Evolutionary conservation across 2,329 filamentous ascomycete genomes (phyloP).

Genomic region (Pseudocercospora fuligena): DNA sequence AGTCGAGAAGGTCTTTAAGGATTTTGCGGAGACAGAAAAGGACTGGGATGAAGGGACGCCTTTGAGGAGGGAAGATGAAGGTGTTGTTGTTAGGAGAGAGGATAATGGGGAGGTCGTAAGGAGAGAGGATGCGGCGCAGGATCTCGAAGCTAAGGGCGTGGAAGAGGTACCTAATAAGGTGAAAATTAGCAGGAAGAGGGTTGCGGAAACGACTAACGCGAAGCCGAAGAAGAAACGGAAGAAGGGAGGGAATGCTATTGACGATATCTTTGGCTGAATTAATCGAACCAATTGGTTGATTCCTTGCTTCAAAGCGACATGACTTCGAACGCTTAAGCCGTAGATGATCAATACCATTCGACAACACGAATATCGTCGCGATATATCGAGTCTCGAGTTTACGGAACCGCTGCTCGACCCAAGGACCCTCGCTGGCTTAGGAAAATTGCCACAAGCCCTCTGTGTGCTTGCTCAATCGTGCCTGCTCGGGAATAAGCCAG

Average conservation of each 20-base stretch:
- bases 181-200: constrained; percentile 31
- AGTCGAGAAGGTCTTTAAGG: constrained; percentile 48
- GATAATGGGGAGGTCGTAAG: constrained; percentile 31
- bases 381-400: neutral
- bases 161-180: neutral
- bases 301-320: neutral
- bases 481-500: too few relatives aligned
- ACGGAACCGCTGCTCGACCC: neutral
- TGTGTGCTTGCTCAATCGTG: neutral
- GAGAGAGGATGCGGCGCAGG: too few relatives aligned
- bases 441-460: neutral
- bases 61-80: constrained; percentile 27
- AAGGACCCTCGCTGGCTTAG: neutral
- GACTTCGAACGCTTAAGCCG: neutral
- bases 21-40: constrained; percentile 49
- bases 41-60: constrained; percentile 14
- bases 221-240: constrained; percentile 61
- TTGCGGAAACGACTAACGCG: constrained; percentile 37
- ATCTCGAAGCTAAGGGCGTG: neutral
- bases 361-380: neutral
- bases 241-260: constrained; percentile 68
- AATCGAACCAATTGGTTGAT: neutral
- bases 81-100: constrained; percentile 37
- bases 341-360: too few relatives aligned
- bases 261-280: constrained; percentile 65